phyloP scores from a whole-genome alignment of 2,329 filamentous ascomycete species.

The Ophiostoma fasciatum region DNA sequence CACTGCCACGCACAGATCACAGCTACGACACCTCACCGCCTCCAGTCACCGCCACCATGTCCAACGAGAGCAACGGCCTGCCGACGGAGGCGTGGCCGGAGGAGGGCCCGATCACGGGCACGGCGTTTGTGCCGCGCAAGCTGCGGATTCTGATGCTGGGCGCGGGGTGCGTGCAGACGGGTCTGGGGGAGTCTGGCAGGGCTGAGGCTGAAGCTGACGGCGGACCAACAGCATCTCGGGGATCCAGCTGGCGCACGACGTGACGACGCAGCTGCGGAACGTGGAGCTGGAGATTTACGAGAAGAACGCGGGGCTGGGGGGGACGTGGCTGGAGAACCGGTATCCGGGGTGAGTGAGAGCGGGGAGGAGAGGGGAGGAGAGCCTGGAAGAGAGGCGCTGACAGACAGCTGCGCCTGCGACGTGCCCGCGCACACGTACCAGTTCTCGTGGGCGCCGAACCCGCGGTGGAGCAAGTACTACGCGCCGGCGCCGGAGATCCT shows the following conservation, averaged over 20 bases:
- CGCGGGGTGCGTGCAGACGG: too few species aligned
- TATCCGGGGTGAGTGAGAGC: constrained; percentile 5
- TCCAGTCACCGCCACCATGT: too few species aligned
- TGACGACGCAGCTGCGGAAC: background rate
- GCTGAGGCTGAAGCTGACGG: too few species aligned
- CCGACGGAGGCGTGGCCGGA: background rate
- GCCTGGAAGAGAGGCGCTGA: too few species aligned
- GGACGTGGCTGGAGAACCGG: constrained; percentile 4
- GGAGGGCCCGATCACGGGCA: background rate
- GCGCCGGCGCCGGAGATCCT: constrained; percentile 11
- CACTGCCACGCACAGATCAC: too few species aligned
- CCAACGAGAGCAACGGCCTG: background rate
- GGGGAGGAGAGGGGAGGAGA: too few species aligned
- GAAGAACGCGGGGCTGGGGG: background rate
- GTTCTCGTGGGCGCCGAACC: constrained; percentile 14
- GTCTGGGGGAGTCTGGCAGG: too few species aligned
- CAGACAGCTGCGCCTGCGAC: constrained; percentile 30
- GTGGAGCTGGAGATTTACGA: constrained; percentile 1
- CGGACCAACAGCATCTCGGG: too few species aligned
- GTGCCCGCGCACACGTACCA: constrained; percentile 28
- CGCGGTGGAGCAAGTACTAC: constrained; percentile 17
- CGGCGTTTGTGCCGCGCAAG: background rate
- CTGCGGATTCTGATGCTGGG: background rate
- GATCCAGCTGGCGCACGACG: background rate
- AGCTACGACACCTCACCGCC: too few species aligned